Percentiles rank a stretch among this genome's conserved stretches.
Evolutionary conservation across 129 eudicot genomes (phyloP).

Genomic region (Chrysanthemum lavandulifolium): DNA sequence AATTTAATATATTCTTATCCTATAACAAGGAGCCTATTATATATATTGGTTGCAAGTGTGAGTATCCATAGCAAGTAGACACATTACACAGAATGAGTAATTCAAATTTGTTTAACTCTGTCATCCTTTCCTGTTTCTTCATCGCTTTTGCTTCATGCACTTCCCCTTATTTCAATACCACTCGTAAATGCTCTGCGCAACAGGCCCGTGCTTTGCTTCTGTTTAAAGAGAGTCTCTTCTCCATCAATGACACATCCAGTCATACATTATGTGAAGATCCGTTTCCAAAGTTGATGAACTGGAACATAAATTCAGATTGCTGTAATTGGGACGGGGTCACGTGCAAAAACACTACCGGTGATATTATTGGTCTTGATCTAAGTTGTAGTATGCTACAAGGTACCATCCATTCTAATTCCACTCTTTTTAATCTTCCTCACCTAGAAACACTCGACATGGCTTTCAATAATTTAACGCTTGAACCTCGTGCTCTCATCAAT

Average conservation of each 20-base stretch:
- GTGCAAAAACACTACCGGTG: neutral
- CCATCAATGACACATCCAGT: neutral
- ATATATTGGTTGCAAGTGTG: too few relatives aligned
- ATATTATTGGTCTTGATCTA: neutral
- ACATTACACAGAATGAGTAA: neutral
- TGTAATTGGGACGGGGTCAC: conserved; percentile 3
- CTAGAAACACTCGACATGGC: too few relatives aligned
- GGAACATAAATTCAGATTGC: conserved; percentile 5
- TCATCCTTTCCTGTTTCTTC: neutral
- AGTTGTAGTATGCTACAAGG: conserved; percentile 3
- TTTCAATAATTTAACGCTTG: neutral
- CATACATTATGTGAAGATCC: neutral
- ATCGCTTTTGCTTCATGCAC: neutral
- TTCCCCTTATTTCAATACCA: neutral
- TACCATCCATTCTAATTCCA: neutral
- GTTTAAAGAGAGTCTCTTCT: neutral
- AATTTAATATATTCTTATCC: neutral
- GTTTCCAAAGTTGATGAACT: conserved; percentile 3
- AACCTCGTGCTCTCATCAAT: neutral
- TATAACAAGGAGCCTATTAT: too few relatives aligned
- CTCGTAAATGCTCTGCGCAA: neutral
- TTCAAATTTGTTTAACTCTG: neutral
- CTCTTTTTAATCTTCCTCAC: neutral
- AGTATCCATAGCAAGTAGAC: too few relatives aligned
- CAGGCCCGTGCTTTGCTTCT: conserved; percentile 8